A percentile compares a stretch with the other conserved stretches of the same genome.
Evolutionary conservation across 306 rosid genomes (phyloP).

Genomic region (Trifolium dubium): DNA sequence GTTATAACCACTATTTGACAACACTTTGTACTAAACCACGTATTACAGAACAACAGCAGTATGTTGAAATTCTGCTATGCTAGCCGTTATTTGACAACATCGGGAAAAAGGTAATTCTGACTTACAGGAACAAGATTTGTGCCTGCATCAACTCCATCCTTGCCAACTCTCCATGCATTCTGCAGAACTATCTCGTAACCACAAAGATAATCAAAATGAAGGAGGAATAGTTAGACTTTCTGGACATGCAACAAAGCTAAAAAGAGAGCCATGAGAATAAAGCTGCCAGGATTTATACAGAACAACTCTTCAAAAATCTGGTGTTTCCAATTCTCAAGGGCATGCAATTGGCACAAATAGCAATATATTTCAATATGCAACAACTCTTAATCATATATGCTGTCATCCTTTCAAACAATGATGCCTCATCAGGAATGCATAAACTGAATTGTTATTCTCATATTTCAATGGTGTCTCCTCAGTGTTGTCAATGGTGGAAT

Average conservation of each 20-base stretch:
- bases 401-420: slow-evolving; percentile 8
- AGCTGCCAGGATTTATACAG: background rate
- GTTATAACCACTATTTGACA: background rate
- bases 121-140: slow-evolving; percentile 55
- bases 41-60: background rate
- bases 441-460: slow-evolving; percentile 1
- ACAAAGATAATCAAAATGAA: slow-evolving; percentile 18
- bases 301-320: background rate
- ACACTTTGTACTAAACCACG: background rate
- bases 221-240: slow-evolving; percentile 23
- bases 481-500: too few species aligned
- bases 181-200: slow-evolving; percentile 60
- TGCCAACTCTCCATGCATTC: slow-evolving; percentile 77
- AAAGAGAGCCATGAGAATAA: background rate
- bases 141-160: slow-evolving; percentile 81
- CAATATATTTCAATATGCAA: slow-evolving; percentile 11
- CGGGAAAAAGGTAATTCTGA: slow-evolving; percentile 8
- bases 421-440: background rate
- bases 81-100: background rate
- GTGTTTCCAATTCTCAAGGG: background rate
- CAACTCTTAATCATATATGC: slow-evolving; percentile 16
- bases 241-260: background rate
- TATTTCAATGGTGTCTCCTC: background rate
- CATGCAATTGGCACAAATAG: slow-evolving; percentile 6
- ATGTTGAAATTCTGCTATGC: background rate